Base-by-base conservation (phyloP, 108 stramenopile genomes). In the Cyclotella distinguenda region DNA sequence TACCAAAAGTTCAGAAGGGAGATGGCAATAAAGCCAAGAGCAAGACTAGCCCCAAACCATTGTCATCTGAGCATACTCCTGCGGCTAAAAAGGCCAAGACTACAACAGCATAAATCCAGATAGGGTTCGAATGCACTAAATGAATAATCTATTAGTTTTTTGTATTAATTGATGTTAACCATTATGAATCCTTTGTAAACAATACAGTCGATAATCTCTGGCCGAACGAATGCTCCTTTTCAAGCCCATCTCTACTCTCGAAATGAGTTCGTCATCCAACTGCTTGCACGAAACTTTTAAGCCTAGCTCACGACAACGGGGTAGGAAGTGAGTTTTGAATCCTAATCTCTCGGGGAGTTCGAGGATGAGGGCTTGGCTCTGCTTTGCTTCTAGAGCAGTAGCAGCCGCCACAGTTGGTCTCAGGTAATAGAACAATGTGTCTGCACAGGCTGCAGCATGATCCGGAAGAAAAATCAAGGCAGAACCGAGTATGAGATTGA, bases 401-500 rank as follows among this genome's bases (percentile, higher is more conserved):
- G 23, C 23, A 22, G 10, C 30, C 0, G 45, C 31, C 19, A n/a
- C 30, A 19, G 32, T 23, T 6, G 26, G 2, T 47, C 27, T 43
- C 31, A 71, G 21, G 25, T 71, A 71, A 40, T 63, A 54, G 47
- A 19, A 62, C n/a, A 71, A 11, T 2, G 70, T 63, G 16, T 71
- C 70, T 22, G 70, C 70, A 62, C 70, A 71, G 18, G 60, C 70
- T 11, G 32, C 33, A 28, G 70, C 70, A 46, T 71, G 70, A 7
- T 71, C 53, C 12, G 70, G 61, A 1, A 71, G 4, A 34, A 62
- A 71, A 1, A 71, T 46, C 18, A 71, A 40, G 1, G 70, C 70
- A 9, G 70, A 71, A 13, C 70, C 70, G 44, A 71, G 34, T 9
- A 71, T 62, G 4, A 71, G 52, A 71, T 62, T 54, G 53, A 71